These are phyloP conservation scores for Coemansia sp. DNA, from an alignment of 192 early-diverging fungal genomes.

Conservation along the genomic window DNA sequence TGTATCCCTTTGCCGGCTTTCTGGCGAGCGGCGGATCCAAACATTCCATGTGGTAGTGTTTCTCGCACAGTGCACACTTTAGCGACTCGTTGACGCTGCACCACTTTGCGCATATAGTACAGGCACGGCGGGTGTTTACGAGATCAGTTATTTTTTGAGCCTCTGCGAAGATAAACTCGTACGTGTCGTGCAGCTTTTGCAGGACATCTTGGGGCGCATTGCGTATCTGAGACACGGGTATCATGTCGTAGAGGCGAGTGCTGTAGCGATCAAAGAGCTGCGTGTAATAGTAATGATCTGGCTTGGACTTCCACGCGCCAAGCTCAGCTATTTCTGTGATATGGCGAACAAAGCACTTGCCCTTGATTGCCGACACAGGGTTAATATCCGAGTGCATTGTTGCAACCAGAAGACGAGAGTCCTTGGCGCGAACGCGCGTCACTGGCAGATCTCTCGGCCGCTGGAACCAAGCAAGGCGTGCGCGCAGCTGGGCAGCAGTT, in stretches of 20 bases:
- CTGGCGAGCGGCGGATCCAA: conserved; percentile 72
- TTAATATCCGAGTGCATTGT: conserved; percentile 90
- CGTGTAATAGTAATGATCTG: conserved; percentile 83
- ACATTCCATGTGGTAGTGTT: conserved; percentile 80
- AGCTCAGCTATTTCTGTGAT: conserved; percentile 37
- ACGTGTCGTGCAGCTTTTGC: conserved; percentile 62
- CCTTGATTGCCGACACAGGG: conserved; percentile 75
- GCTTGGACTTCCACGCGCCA: conserved; percentile 37
- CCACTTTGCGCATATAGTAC: conserved; percentile 71
- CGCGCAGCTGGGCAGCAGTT: conserved; percentile 29
- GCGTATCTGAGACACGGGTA: conserved; percentile 74
- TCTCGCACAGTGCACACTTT: conserved; percentile 75
- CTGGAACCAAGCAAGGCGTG: conserved; percentile 71
- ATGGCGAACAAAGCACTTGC: conserved; percentile 77
- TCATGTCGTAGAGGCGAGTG: conserved; percentile 81
- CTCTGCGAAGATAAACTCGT: conserved; percentile 87
- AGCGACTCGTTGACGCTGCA: conserved; percentile 66
- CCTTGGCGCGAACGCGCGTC: conserved; percentile 59
- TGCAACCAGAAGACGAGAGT: conserved; percentile 74
- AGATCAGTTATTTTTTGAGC: conserved; percentile 76
- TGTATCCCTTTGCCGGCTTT: conserved; percentile 83
- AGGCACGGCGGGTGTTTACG: conserved; percentile 67
- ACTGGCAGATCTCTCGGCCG: conserved; percentile 73
- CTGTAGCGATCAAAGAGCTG: conserved; percentile 92
- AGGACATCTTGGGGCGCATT: conserved; percentile 77